Evolutionary conservation across 2,329 filamentous ascomycete genomes (phyloP).

Genomic region (Rutstroemia sp.): DNA sequence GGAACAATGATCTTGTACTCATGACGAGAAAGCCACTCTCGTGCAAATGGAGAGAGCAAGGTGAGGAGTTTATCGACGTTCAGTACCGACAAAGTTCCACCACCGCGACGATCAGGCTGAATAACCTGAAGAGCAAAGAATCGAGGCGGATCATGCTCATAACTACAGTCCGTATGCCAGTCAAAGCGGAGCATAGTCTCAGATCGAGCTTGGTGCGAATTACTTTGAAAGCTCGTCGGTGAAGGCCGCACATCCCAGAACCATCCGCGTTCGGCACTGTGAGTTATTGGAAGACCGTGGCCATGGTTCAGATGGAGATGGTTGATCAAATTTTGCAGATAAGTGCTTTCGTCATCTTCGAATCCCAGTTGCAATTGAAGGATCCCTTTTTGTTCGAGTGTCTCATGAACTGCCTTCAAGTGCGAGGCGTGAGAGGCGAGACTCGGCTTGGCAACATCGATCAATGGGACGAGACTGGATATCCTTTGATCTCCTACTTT

Average conservation of each 20-base stretch:
- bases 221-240: conserved; percentile 18
- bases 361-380: conserved; percentile 18
- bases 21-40: conserved; percentile 14
- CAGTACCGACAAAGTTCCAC: conserved; percentile 21
- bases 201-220: conserved; percentile 8
- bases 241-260: conserved; percentile 27
- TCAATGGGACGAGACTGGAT: not conserved
- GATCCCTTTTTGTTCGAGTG: conserved; percentile 16
- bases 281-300: conserved; percentile 21
- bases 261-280: conserved; percentile 22
- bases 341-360: conserved; percentile 17
- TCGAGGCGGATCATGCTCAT: conserved; percentile 21
- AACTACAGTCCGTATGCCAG: conserved; percentile 30
- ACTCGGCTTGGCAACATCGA: not conserved
- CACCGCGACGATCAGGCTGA: conserved; percentile 16
- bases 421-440: not conserved
- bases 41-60: conserved; percentile 11
- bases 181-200: conserved; percentile 23
- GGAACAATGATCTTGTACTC: conserved; percentile 26
- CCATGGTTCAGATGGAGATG: not conserved
- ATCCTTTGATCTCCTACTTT: not conserved
- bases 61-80: conserved; percentile 15
- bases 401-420: conserved; percentile 9
- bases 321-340: conserved; percentile 18
- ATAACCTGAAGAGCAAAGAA: conserved; percentile 27